Evolutionary conservation across 202 grass and related monocot genomes (phyloP).

Genomic region (Zizania palustris): DNA sequence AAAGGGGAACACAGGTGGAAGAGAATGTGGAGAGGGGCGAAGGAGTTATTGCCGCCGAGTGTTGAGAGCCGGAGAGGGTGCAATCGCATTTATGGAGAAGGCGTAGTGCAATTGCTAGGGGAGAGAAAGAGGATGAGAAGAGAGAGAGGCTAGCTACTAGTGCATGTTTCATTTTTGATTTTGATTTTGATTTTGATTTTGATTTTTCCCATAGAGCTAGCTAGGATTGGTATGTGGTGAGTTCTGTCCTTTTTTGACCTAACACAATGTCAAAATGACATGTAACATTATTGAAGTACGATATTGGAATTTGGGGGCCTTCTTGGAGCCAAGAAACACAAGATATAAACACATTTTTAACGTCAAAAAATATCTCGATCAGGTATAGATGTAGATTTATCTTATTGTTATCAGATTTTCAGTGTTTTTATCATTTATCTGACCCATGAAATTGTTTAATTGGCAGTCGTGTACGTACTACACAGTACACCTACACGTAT

Average conservation of each 20-base stretch:
- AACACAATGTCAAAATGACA: neutral
- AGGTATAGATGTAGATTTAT: neutral
- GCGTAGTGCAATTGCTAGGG: slow-evolving; percentile 61
- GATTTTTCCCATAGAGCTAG: neutral
- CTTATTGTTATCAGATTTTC: neutral
- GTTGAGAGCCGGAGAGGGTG: slow-evolving; percentile 59
- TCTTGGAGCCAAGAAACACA: neutral
- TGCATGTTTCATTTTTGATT: slow-evolving; percentile 15
- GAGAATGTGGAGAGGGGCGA: slow-evolving; percentile 68
- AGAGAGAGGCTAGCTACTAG: slow-evolving; percentile 43
- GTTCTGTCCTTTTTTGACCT: neutral
- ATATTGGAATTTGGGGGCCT: slow-evolving; percentile 1
- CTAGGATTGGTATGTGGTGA: slow-evolving; percentile 29
- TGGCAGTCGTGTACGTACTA: neutral
- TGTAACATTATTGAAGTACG: neutral
- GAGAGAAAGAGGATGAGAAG: slow-evolving; percentile 54
- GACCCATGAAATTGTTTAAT: neutral
- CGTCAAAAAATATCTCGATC: slow-evolving; percentile 11
- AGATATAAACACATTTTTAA: slow-evolving; percentile 21
- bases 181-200: neutral
- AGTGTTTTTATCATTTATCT: neutral
- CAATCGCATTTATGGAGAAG: slow-evolving; percentile 93
- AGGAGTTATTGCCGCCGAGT: slow-evolving; percentile 82
- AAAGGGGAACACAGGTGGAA: slow-evolving; percentile 63
- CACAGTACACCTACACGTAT: neutral